Evolutionary conservation across 2,329 filamentous ascomycete species (phyloP).

Genomic region (Neofusicoccum kwambonambiense): DNA sequence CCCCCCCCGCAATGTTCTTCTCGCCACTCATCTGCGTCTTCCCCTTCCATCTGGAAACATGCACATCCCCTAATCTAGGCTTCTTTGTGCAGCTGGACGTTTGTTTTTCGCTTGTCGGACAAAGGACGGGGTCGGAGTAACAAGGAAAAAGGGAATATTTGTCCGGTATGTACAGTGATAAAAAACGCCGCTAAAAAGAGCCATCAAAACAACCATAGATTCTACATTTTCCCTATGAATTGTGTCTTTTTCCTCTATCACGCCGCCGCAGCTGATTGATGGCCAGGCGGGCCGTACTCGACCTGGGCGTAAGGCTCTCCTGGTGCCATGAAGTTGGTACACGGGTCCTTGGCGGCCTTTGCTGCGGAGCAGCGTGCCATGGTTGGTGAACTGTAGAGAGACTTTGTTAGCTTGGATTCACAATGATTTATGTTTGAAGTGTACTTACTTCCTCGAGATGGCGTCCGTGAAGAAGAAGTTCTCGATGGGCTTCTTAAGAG

Average conservation of each 20-base stretch:
- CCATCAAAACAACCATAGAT: neutral
- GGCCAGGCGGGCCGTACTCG: constrained; percentile 36
- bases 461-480: constrained; percentile 99
- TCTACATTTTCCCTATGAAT: neutral
- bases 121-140: neutral
- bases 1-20: too few relatives aligned
- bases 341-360: constrained; percentile 63
- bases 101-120: neutral
- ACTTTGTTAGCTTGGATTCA: constrained; percentile 21
- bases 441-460: constrained; percentile 87
- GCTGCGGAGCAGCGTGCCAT: constrained; percentile 97
- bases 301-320: constrained; percentile 44
- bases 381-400: constrained; percentile 74
- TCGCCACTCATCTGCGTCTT: neutral
- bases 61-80: neutral
- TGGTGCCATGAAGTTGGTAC: constrained; percentile 53
- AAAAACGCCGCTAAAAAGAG: constrained; percentile 3
- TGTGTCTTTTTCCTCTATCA: neutral
- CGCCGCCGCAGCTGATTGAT: constrained; percentile 18
- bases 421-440: neutral
- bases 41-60: neutral
- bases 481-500: constrained; percentile 82
- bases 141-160: constrained; percentile 11
- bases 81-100: neutral
- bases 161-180: constrained; percentile 15